Base-by-base conservation (phyloP, 1,284 basidiomycete genomes). In the Cryptococcus jaspeensis region DNA sequence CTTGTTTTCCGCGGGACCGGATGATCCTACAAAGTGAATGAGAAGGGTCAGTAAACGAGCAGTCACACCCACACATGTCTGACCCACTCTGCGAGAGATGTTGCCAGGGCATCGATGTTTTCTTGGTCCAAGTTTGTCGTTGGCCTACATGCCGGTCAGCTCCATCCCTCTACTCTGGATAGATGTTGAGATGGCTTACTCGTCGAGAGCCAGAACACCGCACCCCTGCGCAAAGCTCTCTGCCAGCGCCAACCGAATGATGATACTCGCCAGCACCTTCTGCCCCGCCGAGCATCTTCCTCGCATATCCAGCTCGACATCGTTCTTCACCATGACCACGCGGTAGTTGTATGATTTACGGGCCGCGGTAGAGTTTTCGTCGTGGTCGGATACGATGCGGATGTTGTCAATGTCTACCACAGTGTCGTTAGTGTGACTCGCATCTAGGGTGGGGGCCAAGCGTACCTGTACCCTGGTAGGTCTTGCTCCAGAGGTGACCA, bases 231-330 rank as follows among this genome's bases (percentile, higher is more conserved):
- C 92, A 69, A 99, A 99, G 3, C 92, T 95, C 75, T 99, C 96
- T 9, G 95, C 95, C 23, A 99, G 82, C 0, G 95, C 96, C n/a
- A 99, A 84, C 1, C 96, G 86, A 68, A 99, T 99, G 73, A 99
- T 93, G 76, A 99, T 98, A n/a, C 92, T 96, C 28, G 96, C 96
- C 56, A 99, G 80, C 82, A 98, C 97, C 79, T 99, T 99, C 77
- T 99, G 96, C 0, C 96, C 96, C 0, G 96, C 96, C 20, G 90
- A 94, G 77, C 96, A 99, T 59, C 96, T 86, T 28, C 96, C 96
- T 58, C 95, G 87, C 95, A 99, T 99, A 75, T 99, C 95, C 87
- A 99, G 94, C 78, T 99, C 95, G 42, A 97, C 93, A 69, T 92
- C 88, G 73, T 98, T 94, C 80, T 98, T 99, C 59, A 89, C 90